These are phyloP conservation scores for Vickermania ingenoplastis DNA, from an alignment of 208 protist genomes.

Conservation along the genomic window DNA sequence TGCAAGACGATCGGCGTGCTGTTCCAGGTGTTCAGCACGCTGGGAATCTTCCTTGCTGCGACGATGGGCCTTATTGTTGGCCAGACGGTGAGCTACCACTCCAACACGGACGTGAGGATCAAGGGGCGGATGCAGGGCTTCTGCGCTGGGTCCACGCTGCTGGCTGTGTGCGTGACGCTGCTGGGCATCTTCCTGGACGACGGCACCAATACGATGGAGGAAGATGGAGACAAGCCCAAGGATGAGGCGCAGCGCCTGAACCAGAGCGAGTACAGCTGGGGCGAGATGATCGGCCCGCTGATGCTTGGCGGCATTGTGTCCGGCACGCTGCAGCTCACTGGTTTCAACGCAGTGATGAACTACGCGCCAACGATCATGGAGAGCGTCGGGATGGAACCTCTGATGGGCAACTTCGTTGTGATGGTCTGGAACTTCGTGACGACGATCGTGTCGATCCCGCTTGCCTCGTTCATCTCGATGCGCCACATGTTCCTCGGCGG, in stretches of 20 bases:
- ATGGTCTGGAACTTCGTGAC: constrained; percentile 37
- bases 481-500: constrained; percentile 16
- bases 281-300: constrained; percentile 4
- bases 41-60: constrained; percentile 19
- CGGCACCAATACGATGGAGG: not conserved
- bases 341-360: constrained; percentile 37
- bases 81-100: constrained; percentile 10
- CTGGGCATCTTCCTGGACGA: constrained; percentile 3
- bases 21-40: constrained; percentile 18
- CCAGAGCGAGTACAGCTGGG: not conserved
- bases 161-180: constrained; percentile 6
- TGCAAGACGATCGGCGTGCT: constrained; percentile 17
- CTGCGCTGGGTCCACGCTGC: constrained; percentile 4
- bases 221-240: not conserved
- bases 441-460: constrained; percentile 18
- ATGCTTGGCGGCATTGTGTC: constrained; percentile 18
- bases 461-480: constrained; percentile 15
- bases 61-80: constrained; percentile 14
- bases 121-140: constrained; percentile 19
- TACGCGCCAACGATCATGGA: constrained; percentile 29
- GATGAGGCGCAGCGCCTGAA: not conserved
- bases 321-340: constrained; percentile 27
- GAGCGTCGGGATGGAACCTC: constrained; percentile 12
- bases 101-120: constrained; percentile 11
- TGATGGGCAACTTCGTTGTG: constrained; percentile 35